These are phyloP conservation scores for Backusella sp. DNA, from an alignment of 192 early-diverging fungal genomes.

Conservation along the genomic window DNA sequence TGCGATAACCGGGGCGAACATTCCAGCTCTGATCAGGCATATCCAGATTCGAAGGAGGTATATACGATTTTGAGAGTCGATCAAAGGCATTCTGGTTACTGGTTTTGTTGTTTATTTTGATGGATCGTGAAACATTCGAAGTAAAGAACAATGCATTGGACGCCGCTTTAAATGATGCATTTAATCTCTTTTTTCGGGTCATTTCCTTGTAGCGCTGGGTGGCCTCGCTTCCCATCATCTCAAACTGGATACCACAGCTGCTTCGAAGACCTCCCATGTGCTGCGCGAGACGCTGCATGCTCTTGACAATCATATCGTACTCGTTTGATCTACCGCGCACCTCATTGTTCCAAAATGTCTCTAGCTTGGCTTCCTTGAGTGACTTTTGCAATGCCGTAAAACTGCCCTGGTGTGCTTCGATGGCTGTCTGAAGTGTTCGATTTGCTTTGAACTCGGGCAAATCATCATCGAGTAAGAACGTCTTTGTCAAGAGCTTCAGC, in stretches of 20 bases:
- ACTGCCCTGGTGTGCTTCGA: slow-evolving; percentile 59
- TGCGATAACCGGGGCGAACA: slow-evolving; percentile 28
- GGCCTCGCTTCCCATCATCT: slow-evolving; percentile 43
- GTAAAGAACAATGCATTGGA: not conserved
- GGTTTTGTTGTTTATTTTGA: not conserved
- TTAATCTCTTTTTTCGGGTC: not conserved
- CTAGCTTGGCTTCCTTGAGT: slow-evolving; percentile 56
- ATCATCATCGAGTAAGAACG: slow-evolving; percentile 59
- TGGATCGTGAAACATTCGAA: not conserved
- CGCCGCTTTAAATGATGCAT: not conserved
- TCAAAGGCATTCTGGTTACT: not conserved
- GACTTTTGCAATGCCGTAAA: slow-evolving; percentile 58
- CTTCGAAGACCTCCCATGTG: slow-evolving; percentile 69
- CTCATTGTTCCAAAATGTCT: slow-evolving; percentile 45
- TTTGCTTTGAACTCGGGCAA: slow-evolving; percentile 51
- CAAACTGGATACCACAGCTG: slow-evolving; percentile 67
- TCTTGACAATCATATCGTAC: slow-evolving; percentile 52
- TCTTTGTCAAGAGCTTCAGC: slow-evolving; percentile 63
- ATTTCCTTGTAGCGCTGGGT: not conserved
- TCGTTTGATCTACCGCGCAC: slow-evolving; percentile 44
- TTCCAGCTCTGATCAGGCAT: slow-evolving; percentile 26
- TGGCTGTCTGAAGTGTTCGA: slow-evolving; percentile 56
- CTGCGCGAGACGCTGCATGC: slow-evolving; percentile 67
- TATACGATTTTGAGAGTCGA: not conserved
- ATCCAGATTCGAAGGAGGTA: not conserved